Conservation (phyloP, 2,329 filamentous ascomycete genomes). For the Blastomyces gilchristii region DNA sequence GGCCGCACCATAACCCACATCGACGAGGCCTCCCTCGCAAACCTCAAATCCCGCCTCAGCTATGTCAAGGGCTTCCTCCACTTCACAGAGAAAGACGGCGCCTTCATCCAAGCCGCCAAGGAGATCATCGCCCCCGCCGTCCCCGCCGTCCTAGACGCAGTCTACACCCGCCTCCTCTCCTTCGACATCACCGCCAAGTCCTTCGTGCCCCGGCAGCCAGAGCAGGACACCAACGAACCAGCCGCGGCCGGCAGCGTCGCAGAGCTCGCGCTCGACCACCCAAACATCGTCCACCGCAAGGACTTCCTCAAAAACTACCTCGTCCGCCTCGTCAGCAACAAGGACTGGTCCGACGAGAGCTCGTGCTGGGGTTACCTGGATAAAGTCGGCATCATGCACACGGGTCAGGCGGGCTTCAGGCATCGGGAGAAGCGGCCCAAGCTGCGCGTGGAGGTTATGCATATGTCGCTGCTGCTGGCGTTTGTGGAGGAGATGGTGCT, state of each 20-base stretch:
- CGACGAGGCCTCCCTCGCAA: constrained; percentile 11
- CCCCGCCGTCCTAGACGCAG: constrained; percentile 20
- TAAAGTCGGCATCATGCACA: constrained; percentile 24
- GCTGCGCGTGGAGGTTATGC: constrained; percentile 23
- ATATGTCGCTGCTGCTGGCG: constrained; percentile 21
- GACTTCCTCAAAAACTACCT: constrained; percentile 24
- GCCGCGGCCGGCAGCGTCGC: constrained; percentile 8
- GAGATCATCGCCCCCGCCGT: constrained; percentile 20
- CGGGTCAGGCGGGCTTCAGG: constrained; percentile 21
- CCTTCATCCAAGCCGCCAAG: constrained; percentile 19
- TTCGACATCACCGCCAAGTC: constrained; percentile 25
- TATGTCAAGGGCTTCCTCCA: constrained; percentile 22
- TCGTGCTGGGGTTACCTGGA: constrained; percentile 24
- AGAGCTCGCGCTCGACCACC: constrained; percentile 19
- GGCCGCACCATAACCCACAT: constrained; percentile 9
- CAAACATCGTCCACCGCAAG: constrained; percentile 23
- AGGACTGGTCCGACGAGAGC: constrained; percentile 22
- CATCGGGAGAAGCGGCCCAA: constrained; percentile 19
- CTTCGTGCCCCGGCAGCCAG: constrained; percentile 21
- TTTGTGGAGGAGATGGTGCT: constrained; percentile 23
- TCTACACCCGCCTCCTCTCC: constrained; percentile 23
- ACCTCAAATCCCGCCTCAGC: constrained; percentile 15
- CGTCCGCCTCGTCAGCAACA: constrained; percentile 21
- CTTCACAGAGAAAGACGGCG: constrained; percentile 21
- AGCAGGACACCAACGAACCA: constrained; percentile 11